Conservation (phyloP, 768 basidiomycete genomes). For the Sporobolomyces roseus region DNA sequence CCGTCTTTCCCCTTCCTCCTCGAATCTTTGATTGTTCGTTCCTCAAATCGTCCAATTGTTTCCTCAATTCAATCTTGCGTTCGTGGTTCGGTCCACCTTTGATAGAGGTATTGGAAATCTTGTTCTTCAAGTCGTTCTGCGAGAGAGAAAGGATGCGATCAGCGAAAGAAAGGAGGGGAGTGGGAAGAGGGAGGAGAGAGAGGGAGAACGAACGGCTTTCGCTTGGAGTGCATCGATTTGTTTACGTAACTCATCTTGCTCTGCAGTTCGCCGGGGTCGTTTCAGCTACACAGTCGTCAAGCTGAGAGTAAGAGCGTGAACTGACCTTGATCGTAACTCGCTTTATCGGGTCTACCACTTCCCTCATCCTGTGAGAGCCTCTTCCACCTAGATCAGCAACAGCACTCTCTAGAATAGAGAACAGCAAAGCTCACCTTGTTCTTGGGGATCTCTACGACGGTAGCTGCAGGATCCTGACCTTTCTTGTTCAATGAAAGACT, state of each 20-base stretch:
- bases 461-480: conserved; percentile 23
- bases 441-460: conserved; percentile 20
- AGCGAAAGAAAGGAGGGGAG: background rate
- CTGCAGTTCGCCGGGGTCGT: conserved; percentile 50
- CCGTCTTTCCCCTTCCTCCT: conserved; percentile 62
- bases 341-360: background rate
- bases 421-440: conserved; percentile 15
- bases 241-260: conserved; percentile 66
- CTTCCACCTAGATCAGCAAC: background rate
- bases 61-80: conserved; percentile 64
- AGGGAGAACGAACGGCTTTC: conserved; percentile 63
- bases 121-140: conserved; percentile 69
- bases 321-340: conserved; percentile 3
- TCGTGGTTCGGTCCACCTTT: conserved; percentile 66
- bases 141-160: no score
- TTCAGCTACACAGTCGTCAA: no score
- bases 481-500: background rate
- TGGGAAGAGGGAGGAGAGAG: conserved; percentile 8
- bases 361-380: background rate
- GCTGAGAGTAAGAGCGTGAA: background rate
- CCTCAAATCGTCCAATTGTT: conserved; percentile 75
- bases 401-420: background rate
- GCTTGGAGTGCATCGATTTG: conserved; percentile 78
- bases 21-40: conserved; percentile 75
- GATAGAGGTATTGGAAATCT: conserved; percentile 60